Evolutionary conservation across 176 grass and related monocot species (phyloP), one percentile per base, ranked within the genome.

Genomic region (Ananas comosus): DNA sequence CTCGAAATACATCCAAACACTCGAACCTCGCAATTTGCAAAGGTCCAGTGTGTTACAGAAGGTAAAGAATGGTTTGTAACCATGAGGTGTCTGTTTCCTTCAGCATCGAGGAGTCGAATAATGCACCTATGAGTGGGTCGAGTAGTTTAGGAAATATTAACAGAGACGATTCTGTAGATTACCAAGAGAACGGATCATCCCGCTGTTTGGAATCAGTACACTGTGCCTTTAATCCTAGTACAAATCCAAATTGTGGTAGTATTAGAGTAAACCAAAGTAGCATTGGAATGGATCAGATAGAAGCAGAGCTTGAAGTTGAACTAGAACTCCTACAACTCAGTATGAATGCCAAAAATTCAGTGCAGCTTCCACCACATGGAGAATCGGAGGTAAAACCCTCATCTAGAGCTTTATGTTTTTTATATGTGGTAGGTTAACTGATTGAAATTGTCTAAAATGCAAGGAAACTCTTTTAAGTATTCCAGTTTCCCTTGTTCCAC

Each of bases 301-400:
- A 97, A 69, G 86, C 76, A 2, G 89, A 92, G 73, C 79, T 92
- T 16, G 86, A 96, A 77, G 72, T 64, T 11, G 87, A 91, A 59
- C 82, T 96, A 12, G 63, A 77, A 61, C 82, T 71, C 12, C 49
- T 96, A 52, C 82, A 85, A 50, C 28, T 72, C 10, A 73, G 70
- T 17, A 48, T 23, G 9, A 68, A 78, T 54, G 67, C 13, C 78
- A 87, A 61, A 71, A 84, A 13, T 18, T 4, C 49, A 28, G 10
- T 72, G 33, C 23, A 17, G 11, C 64, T 67, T 48, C 13, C 70
- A 10, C 22, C 50, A n/a, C 27, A 51, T 51, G 48, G 56, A 10
- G 13, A 17, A 72, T 65, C 23, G 22, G 69, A 79, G 77, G 77
- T 79, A 22, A 42, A 7, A 42, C 5, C 33, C 33, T 42, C 33